Conservation (phyloP, 371 early-diverging fungal genomes). For the Syncephalastrum monosporum region DNA sequence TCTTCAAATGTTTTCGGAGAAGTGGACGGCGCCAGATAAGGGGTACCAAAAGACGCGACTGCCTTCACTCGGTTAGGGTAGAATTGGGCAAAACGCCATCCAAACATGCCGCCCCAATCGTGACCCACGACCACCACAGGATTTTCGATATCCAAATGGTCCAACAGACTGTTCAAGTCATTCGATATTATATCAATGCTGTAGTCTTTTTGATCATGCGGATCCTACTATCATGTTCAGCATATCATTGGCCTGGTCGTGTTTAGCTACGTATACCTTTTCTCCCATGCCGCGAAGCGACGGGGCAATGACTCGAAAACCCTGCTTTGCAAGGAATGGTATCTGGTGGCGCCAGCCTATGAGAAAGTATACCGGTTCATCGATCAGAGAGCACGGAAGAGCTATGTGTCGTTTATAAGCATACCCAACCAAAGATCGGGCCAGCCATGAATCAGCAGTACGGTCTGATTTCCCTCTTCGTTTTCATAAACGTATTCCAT, state of each 20-base stretch:
- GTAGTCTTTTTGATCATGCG: conserved; percentile 48
- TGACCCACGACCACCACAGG: conserved; percentile 65
- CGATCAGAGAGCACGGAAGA: background rate
- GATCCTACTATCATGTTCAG: conserved; percentile 25
- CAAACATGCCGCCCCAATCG: conserved; percentile 75
- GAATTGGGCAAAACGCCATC: conserved; percentile 68
- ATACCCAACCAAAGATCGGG: conserved; percentile 55
- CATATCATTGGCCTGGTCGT: background rate
- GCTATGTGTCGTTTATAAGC: background rate
- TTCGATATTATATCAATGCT: conserved; percentile 52
- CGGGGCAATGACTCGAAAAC: conserved; percentile 74
- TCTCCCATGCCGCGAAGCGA: conserved; percentile 72
- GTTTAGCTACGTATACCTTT: conserved; percentile 40
- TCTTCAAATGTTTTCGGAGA: conserved; percentile 43
- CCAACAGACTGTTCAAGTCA: conserved; percentile 63
- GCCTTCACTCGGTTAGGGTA: conserved; percentile 64
- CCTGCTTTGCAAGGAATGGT: conserved; percentile 54
- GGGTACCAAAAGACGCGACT: conserved; percentile 66
- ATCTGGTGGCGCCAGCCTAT: conserved; percentile 78
- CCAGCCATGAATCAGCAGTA: conserved; percentile 71
- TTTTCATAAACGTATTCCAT: conserved; percentile 75
- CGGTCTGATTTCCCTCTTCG: conserved; percentile 31
- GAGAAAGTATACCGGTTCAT: background rate
- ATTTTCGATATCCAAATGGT: conserved; percentile 56
- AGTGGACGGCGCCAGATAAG: conserved; percentile 49